Conservation (phyloP, 1,139 yeast species). For the Arxiozyma slooffiae region DNA sequence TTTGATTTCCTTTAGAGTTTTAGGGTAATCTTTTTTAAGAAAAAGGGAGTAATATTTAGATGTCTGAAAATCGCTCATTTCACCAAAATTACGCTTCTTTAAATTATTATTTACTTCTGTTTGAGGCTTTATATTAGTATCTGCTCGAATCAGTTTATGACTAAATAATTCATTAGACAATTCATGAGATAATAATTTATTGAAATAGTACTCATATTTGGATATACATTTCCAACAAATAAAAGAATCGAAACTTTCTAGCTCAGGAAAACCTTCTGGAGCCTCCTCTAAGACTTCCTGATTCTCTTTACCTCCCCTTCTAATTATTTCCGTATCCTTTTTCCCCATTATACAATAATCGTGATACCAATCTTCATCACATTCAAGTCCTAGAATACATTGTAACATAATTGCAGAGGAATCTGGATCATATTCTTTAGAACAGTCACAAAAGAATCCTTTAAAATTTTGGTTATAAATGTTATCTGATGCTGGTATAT, state of each 20-base stretch:
- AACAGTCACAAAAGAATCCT: conserved; percentile 71
- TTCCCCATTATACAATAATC: conserved; percentile 74
- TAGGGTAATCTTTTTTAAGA: conserved; percentile 37
- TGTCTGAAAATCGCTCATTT: not conserved
- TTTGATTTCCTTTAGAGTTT: conserved; percentile 23
- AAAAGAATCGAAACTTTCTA: conserved; percentile 40
- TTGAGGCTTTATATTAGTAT: not conserved
- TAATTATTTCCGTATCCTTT: conserved; percentile 13
- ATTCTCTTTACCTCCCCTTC: conserved; percentile 24
- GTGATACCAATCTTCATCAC: conserved; percentile 96
- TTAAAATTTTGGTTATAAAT: conserved; percentile 63
- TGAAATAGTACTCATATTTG: conserved; percentile 32
- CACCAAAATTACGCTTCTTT: conserved; percentile 3
- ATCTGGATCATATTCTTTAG: conserved; percentile 54
- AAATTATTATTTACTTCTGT: conserved; percentile 6
- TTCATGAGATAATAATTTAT: conserved; percentile 18
- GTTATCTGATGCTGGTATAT: conserved; percentile 52
- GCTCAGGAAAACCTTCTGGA: conserved; percentile 38
- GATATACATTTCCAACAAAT: conserved; percentile 78
- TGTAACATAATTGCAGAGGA: conserved; percentile 81
- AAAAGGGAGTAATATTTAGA: conserved; percentile 35
- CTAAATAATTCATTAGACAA: conserved; percentile 17
- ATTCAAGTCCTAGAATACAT: conserved; percentile 69
- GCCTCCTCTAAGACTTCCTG: conserved; percentile 15
- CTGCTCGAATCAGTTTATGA: conserved; percentile 6